These are phyloP conservation scores for Hysterangium stoloniferum DNA, from an alignment of 768 basidiomycete genomes.

Conservation along the genomic window DNA sequence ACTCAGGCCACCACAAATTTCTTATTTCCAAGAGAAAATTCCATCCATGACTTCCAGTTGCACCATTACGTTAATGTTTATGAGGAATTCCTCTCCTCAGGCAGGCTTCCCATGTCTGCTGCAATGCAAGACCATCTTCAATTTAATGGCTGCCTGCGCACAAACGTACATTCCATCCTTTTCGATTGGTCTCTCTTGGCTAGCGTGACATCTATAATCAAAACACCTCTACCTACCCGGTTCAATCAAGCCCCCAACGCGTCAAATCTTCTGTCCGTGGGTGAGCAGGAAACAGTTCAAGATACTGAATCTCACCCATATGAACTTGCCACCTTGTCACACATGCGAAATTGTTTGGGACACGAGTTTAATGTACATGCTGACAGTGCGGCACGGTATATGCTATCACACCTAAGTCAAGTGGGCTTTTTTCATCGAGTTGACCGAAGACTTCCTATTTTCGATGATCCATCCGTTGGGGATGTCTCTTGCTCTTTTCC, in stretches of 20 bases:
- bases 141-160: conserved; percentile 36
- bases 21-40: conserved; percentile 23
- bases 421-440: conserved; percentile 52
- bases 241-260: conserved; percentile 18
- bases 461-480: conserved; percentile 30
- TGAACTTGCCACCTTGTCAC: conserved; percentile 49
- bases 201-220: conserved; percentile 53
- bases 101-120: conserved; percentile 34
- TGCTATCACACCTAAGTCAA: conserved; percentile 54
- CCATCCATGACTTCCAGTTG: conserved; percentile 51
- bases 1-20: conserved; percentile 23
- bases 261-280: conserved; percentile 41
- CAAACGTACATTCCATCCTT: conserved; percentile 39
- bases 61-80: conserved; percentile 45
- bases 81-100: conserved; percentile 40
- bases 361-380: conserved; percentile 50
- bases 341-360: conserved; percentile 53
- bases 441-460: conserved; percentile 30
- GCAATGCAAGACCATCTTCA: conserved; percentile 45
- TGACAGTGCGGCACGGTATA: conserved; percentile 40
- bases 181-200: conserved; percentile 63
- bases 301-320: conserved; percentile 37
- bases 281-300: conserved; percentile 21
- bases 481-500: conserved; percentile 49
- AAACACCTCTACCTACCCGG: conserved; percentile 23